Evolutionary conservation across 1,284 basidiomycete species (phyloP), one percentile per base, ranked within the genome.

Genomic region (Pseudozyma sp.): DNA sequence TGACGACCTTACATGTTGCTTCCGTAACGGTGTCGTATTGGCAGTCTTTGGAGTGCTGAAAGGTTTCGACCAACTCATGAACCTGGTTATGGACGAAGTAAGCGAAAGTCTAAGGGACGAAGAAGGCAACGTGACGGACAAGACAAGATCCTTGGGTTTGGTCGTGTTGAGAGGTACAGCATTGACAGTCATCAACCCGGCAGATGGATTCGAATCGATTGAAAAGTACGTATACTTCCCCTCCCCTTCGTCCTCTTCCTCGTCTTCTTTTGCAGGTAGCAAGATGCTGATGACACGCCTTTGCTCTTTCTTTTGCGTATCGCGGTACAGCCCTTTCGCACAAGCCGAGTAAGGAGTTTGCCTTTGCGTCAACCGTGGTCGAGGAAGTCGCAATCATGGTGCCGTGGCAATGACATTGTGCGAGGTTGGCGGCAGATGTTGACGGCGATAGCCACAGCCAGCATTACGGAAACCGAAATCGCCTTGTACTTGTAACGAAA

Each of bases 51-150:
- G 96, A 11, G 89, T 92, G 13, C 87, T 99, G 73, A 99, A 99
- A 86, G 96, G 96, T 13, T 98, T 91, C 83, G 97, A 99, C 86
- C 95, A 98, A 82, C 88, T 99, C 47, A 90, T 99, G 79, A 99
- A 99, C 86, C 90, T 99, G 60, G 96, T 96, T 52, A 89, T 96
- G 59, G 94, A 95, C 86, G 91, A 95, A 61, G 93, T 95, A 5
- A 89, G 91, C 78, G 94, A 95, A 85, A 87, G 90, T 25, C 61
- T 93, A 9, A 56, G 77, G 13, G 81, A 83, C 31, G 76, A 80
- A 1, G 74, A 70, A 45, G 81, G 80, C 2, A 60, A 81, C 13
- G 56, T 69, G 2, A 82, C 73, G 2, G 76, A 69, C 21, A 66
- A 82, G 73, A 77, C 68, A 38, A 71, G 83, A 2, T 45, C 66